These are phyloP conservation scores for Diaporthe australafricana DNA, from an alignment of 2,329 filamentous ascomycete genomes.

Conservation along the genomic window DNA sequence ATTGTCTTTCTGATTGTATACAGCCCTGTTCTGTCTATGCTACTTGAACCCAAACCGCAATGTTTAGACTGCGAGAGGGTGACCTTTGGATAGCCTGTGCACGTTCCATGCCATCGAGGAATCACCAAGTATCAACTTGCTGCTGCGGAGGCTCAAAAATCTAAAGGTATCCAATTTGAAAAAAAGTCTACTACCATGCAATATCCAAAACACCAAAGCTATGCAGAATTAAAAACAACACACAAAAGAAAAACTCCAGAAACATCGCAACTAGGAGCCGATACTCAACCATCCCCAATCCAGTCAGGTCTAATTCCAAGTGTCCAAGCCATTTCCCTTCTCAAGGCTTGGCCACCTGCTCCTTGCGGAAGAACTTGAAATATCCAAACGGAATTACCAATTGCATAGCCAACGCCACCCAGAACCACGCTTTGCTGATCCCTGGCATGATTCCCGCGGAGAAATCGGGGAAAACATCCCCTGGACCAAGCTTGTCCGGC, in stretches of 20 bases:
- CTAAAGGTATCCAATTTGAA: conserved; percentile 4
- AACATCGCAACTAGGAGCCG: background rate
- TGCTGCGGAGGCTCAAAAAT: background rate
- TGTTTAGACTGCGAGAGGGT: no score
- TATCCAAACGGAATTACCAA: conserved; percentile 68
- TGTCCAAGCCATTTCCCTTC: background rate
- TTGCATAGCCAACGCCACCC: conserved; percentile 69
- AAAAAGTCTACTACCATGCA: background rate
- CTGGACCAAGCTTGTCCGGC: conserved; percentile 71
- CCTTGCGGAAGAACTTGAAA: conserved; percentile 67
- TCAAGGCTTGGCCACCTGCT: conserved; percentile 66
- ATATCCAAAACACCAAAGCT: background rate
- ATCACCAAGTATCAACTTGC: background rate
- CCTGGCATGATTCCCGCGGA: conserved; percentile 58
- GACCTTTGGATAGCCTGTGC: background rate
- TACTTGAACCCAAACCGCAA: no score
- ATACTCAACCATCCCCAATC: background rate
- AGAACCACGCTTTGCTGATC: conserved; percentile 67
- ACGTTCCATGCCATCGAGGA: background rate
- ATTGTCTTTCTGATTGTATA: no score
- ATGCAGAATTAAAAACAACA: background rate
- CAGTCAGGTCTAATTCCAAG: background rate
- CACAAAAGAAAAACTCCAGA: background rate
- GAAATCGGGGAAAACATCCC: conserved; percentile 72
- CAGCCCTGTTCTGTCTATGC: no score